A percentile compares a stretch with the other conserved stretches of the same genome.
Conservation (phyloP, 73 alveolate species). For the Tetrahymena malaccensis region DNA sequence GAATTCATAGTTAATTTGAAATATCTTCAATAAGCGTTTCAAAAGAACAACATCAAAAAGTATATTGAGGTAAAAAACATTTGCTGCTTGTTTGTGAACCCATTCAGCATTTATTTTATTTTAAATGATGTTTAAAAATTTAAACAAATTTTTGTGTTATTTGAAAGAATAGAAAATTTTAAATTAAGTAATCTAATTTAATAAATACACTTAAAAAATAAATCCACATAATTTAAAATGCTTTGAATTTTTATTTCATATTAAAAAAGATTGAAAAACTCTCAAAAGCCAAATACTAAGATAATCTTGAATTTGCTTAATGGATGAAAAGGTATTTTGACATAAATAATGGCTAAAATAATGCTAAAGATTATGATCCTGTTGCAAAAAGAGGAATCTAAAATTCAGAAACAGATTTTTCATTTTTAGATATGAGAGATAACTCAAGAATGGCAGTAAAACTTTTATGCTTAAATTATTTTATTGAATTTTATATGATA, state of each 20-base stretch:
- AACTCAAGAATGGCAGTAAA: not conserved
- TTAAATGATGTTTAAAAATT: not conserved
- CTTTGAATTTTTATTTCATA: no score
- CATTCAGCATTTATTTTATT: no score
- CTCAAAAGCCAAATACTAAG: not conserved
- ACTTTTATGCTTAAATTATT: not conserved
- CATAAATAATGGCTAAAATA: not conserved
- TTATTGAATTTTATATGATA: not conserved
- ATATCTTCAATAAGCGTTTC: slow-evolving; percentile 45
- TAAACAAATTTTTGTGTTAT: not conserved
- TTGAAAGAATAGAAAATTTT: not conserved
- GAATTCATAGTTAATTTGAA: slow-evolving; percentile 63
- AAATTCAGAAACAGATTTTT: not conserved
- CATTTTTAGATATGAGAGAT: not conserved
- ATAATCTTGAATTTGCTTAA: not conserved
- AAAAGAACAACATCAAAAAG: slow-evolving; percentile 4
- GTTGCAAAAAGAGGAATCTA: not conserved
- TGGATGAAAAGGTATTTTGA: not conserved
- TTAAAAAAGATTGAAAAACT: not conserved
- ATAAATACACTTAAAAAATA: no score
- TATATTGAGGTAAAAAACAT: not conserved
- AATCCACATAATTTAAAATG: no score
- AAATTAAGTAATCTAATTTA: no score
- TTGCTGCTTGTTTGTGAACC: not conserved
- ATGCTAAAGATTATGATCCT: not conserved